Evolutionary conservation across 1,284 basidiomycete genomes (phyloP), one percentile per base, ranked within the genome.

Genomic region (Mycena sp.): DNA sequence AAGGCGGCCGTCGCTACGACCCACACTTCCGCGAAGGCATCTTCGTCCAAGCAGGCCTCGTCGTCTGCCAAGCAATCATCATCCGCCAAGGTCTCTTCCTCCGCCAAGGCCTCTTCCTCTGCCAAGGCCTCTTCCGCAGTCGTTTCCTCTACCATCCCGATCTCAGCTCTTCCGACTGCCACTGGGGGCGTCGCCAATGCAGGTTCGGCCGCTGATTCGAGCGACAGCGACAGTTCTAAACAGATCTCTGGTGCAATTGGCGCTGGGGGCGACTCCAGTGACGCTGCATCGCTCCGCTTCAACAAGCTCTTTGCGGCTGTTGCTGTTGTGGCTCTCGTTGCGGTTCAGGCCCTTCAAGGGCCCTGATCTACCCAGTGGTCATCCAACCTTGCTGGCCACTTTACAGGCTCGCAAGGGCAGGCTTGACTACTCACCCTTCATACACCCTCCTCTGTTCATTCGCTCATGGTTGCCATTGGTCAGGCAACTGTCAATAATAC

Each of bases 41-140:
- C 56, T 19, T 45, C 53, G 4, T 43, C 56, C 28, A 44, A 50
- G 21, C 17, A 41, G 21, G 6, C 50, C 16, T 48, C 58, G 1
- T 61, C 58, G 7, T 61, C 58, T 1, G 50, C 50, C n/a, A 48
- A 60, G 59, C 59, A 32, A 1, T 51, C 58, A 4, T 60, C 58
- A 16, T 35, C 48, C 6, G 11, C 23, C 26, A 59, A 54, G 44
- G 12, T 32, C 12, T 54, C 58, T 2, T 48, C 59, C 6, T 54
- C 58, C 4, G 30, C 23, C n/a, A 52, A 51, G 23, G 43, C 51
- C 3, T 54, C 51, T 2, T 44, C 43, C 4, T 41, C 58, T 1
- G 28, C 48, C 5, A 59, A 51, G 58, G 17, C 50, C 10, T 53
- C 50, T 3, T 52, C 58, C n/a, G 35, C 59, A 14, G 25, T 38